Evolutionary conservation across 2,329 filamentous ascomycete genomes (phyloP).

Genomic region (Botryotinia globosa): DNA sequence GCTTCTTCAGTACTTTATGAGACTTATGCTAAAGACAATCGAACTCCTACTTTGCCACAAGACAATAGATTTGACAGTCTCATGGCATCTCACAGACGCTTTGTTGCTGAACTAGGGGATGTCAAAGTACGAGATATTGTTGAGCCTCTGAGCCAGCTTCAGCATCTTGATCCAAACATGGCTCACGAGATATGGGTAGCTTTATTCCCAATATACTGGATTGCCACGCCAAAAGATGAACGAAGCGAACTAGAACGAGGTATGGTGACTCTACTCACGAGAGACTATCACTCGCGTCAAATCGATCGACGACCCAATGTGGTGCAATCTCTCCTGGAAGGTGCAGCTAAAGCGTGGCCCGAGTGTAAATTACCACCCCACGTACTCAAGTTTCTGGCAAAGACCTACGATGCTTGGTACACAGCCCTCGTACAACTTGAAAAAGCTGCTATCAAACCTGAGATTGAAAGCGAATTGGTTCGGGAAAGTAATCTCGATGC

Average conservation of each 20-base stretch:
- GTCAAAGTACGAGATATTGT: constrained; percentile 85
- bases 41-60: constrained; percentile 64
- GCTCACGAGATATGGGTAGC: constrained; percentile 88
- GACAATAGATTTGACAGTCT: constrained; percentile 82
- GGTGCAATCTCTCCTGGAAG: constrained; percentile 86
- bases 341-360: constrained; percentile 78
- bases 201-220: constrained; percentile 93
- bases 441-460: constrained; percentile 76
- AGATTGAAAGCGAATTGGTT: constrained; percentile 75
- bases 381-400: constrained; percentile 90
- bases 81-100: constrained; percentile 75
- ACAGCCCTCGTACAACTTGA: constrained; percentile 89
- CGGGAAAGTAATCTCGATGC: constrained; percentile 95
- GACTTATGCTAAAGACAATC: constrained; percentile 67
- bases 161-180: constrained; percentile 80
- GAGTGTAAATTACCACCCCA: constrained; percentile 92
- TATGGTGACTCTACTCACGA: constrained; percentile 84
- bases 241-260: constrained; percentile 86
- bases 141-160: constrained; percentile 85
- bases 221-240: constrained; percentile 81
- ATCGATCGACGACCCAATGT: constrained; percentile 95
- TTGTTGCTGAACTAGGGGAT: constrained; percentile 78
- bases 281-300: constrained; percentile 92
- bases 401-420: constrained; percentile 96
- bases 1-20: constrained; percentile 71